Evolutionary conservation across 169 alveolate species (phyloP), one percentile per base, ranked within the genome.

Genomic region (Babesia bigemina): DNA sequence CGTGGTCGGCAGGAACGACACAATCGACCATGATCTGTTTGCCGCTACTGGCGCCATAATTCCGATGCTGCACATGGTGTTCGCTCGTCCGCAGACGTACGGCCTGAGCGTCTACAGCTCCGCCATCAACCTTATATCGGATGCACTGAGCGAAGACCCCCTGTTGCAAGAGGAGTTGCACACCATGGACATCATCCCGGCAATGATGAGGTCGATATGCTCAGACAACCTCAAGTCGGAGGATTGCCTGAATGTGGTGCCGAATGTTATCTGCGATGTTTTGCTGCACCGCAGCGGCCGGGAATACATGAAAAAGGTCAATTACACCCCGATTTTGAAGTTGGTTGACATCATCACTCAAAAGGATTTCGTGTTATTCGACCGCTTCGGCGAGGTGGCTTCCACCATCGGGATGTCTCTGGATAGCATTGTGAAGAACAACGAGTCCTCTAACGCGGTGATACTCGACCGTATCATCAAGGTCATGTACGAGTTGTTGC

Each of bases 351-450:
- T 86, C 45, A 83, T 90, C 12, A 59, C 81, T 12, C 75, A 86
- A 28, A 78, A 49, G 52, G 94, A 90, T 52, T 90, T 84, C 69
- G 91, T 90, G n/a, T 79, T 90, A 42, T 90, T 84, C 58, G 92
- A 90, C 49, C 75, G 92, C 69, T 90, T 90, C 67, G 94, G 94
- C 10, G 94, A 90, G 53, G 90, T 90, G 36, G 91, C 94, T 22
- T 75, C 91, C 57, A 76, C 92, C 12, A 84, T 90, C 14, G 94
- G 94, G n/a, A 28, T 69, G 33, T 39, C 90, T 26, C 49, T 83
- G 47, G 85, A 70, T 16, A 75, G 69, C 22, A 29, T 83, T 10
- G 74, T 52, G 39, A 47, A 82, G 42, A 66, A 73, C 55, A 65
- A 75, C 24, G 84, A 73, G 24, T 22, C 75, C 7, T 33, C 85